Evolutionary conservation across 257 asterid species (phyloP).

Genomic region (Knoxia roxburghii): DNA sequence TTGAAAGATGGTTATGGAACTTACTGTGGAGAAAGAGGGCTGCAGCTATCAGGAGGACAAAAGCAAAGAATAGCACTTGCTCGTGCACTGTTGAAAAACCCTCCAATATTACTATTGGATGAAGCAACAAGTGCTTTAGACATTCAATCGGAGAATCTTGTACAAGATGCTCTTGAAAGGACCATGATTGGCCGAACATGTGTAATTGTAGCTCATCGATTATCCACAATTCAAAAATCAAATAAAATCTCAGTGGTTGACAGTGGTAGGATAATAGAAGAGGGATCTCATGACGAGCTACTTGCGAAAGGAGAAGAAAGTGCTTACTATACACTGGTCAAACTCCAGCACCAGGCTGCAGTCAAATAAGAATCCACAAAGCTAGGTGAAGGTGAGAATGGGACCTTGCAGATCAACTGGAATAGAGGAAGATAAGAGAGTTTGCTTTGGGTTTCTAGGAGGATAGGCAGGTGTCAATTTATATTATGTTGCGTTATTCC

Average conservation of each 20-base stretch:
- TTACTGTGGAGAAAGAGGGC: slow-evolving; percentile 48
- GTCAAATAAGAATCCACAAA: not conserved
- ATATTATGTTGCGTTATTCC: no score
- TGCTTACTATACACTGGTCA: slow-evolving; percentile 34
- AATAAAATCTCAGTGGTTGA: slow-evolving; percentile 35
- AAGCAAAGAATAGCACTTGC: slow-evolving; percentile 55
- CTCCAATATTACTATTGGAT: slow-evolving; percentile 42
- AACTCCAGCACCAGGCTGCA: slow-evolving; percentile 28
- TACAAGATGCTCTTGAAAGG: slow-evolving; percentile 51
- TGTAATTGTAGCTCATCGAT: slow-evolving; percentile 41
- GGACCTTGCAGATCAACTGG: not conserved
- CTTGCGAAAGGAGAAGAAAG: slow-evolving; percentile 37
- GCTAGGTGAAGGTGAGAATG: not conserved
- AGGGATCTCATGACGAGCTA: slow-evolving; percentile 38
- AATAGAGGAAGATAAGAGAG: not conserved
- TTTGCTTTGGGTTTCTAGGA: no score
- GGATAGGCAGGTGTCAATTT: no score
- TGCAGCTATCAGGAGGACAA: slow-evolving; percentile 56
- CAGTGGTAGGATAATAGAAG: slow-evolving; percentile 41
- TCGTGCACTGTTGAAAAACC: slow-evolving; percentile 43
- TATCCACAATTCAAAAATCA: slow-evolving; percentile 46
- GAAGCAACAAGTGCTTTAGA: slow-evolving; percentile 57
- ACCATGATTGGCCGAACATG: slow-evolving; percentile 53
- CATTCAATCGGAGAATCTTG: slow-evolving; percentile 35
- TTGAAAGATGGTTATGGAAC: slow-evolving; percentile 51